Evolutionary conservation across 139 green algal species (phyloP).

Genomic region (Eudorina sp.): DNA sequence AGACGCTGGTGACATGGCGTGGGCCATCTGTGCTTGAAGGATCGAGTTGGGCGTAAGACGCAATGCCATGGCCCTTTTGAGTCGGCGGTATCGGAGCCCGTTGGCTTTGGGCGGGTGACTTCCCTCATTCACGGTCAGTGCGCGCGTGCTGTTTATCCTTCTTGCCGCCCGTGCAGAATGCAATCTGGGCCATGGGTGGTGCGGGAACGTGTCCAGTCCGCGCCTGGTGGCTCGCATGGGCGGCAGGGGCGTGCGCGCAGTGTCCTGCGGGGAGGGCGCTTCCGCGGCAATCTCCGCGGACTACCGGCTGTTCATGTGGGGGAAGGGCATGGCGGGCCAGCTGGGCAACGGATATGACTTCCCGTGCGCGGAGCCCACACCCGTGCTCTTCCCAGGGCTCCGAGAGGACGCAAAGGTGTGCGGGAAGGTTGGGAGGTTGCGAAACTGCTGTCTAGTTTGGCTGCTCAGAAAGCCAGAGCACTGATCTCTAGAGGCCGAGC

Average conservation of each 20-base stretch:
- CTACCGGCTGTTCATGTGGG: slow-evolving; percentile 87
- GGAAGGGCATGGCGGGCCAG: slow-evolving; percentile 67
- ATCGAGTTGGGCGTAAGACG: too few species aligned
- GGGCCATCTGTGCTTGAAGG: too few species aligned
- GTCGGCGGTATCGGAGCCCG: too few species aligned
- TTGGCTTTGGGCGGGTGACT: too few species aligned
- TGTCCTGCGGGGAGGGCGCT: slow-evolving; percentile 71
- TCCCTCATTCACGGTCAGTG: not conserved
- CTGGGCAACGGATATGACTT: slow-evolving; percentile 70
- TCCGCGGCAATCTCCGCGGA: slow-evolving; percentile 77
- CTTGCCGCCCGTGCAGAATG: slow-evolving; percentile 55
- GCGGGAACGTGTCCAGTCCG: slow-evolving; percentile 57
- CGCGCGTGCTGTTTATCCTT: not conserved
- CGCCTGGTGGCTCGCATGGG: slow-evolving; percentile 70
- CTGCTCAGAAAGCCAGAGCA: too few species aligned
- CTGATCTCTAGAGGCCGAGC: too few species aligned
- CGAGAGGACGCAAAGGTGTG: slow-evolving; percentile 7
- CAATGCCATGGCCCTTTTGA: too few species aligned
- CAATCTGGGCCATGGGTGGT: slow-evolving; percentile 75
- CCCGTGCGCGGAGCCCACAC: slow-evolving; percentile 39
- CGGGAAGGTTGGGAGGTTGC: not conserved
- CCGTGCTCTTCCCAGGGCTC: slow-evolving; percentile 37
- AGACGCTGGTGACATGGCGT: too few species aligned
- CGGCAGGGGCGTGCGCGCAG: slow-evolving; percentile 65
- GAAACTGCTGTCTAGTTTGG: not conserved